Evolutionary conservation across 2,329 filamentous ascomycete species (phyloP).

Genomic region (Alternaria brassicae): DNA sequence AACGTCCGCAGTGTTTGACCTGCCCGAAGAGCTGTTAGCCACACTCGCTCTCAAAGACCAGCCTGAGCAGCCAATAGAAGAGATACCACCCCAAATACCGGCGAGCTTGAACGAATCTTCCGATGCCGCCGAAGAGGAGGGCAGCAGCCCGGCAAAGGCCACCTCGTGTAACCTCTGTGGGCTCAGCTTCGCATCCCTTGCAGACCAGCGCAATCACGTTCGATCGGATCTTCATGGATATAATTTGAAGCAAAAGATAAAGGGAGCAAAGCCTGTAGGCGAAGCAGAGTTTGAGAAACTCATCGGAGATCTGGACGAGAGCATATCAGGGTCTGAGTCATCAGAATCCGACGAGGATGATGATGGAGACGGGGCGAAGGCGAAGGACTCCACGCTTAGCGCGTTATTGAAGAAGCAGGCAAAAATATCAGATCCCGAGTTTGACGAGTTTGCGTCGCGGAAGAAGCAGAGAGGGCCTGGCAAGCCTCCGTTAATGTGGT

Average conservation of each 20-base stretch:
- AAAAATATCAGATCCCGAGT: constrained; percentile 67
- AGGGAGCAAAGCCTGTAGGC: constrained; percentile 72
- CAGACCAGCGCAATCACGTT: constrained; percentile 84
- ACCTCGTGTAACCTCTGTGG: constrained; percentile 84
- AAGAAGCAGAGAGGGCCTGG: constrained; percentile 64
- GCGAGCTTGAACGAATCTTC: constrained; percentile 28
- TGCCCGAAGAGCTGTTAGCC: constrained; percentile 75
- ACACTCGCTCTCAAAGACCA: constrained; percentile 67
- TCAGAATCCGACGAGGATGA: constrained; percentile 78
- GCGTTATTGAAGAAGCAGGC: constrained; percentile 84
- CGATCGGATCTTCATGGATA: constrained; percentile 93
- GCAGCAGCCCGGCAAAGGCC: constrained; percentile 59
- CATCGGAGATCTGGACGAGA: constrained; percentile 86
- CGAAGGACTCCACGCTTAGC: constrained; percentile 75
- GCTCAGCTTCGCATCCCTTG: constrained; percentile 72
- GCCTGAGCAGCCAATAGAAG: constrained; percentile 25
- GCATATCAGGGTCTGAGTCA: constrained; percentile 81
- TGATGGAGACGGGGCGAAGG: constrained; percentile 53
- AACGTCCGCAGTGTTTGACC: constrained; percentile 72
- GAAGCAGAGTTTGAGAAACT: constrained; percentile 88
- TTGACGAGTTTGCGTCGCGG: constrained; percentile 56
- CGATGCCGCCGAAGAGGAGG: constrained; percentile 49
- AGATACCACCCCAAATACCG: constrained; percentile 18
- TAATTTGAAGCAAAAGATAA: constrained; percentile 90
- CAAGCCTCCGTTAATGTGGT: constrained; percentile 84